Evolutionary conservation across 192 early-diverging fungal genomes (phyloP).

Genomic region (Umbelopsis isabellina): DNA sequence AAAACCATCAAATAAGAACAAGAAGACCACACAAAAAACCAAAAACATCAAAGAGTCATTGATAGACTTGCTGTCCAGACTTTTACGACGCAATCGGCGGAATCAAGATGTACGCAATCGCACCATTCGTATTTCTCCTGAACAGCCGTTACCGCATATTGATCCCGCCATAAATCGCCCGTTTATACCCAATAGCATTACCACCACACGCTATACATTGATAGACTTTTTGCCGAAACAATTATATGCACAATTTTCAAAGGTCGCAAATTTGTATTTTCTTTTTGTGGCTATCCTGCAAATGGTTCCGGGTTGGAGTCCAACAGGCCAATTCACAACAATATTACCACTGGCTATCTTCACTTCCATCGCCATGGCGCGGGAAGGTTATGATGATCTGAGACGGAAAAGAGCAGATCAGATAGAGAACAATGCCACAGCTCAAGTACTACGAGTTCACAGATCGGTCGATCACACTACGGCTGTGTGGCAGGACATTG

Average conservation of each 20-base stretch:
- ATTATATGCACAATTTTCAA: conserved; percentile 67
- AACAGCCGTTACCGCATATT: conserved; percentile 28
- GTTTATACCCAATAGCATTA: conserved; percentile 61
- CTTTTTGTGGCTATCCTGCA: conserved; percentile 64
- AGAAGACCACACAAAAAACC: background rate
- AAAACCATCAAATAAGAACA: background rate
- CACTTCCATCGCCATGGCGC: conserved; percentile 75
- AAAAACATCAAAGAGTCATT: background rate
- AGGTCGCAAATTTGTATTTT: conserved; percentile 73
- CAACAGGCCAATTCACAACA: conserved; percentile 82
- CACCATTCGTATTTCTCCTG: conserved; percentile 9
- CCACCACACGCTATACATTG: conserved; percentile 66
- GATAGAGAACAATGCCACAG: conserved; percentile 62
- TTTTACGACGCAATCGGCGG: background rate
- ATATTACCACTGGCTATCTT: conserved; percentile 75
- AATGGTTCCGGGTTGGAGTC: conserved; percentile 68
- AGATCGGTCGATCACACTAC: conserved; percentile 58
- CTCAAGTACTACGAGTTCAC: conserved; percentile 1
- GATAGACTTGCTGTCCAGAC: background rate
- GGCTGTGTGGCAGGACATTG: conserved; percentile 47
- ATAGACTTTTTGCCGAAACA: conserved; percentile 66
- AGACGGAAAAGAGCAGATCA: conserved; percentile 51
- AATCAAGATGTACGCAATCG: background rate
- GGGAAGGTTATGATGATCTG: conserved; percentile 77
- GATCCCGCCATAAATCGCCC: conserved; percentile 47